Conservation (phyloP, 352 stramenopile genomes). For the Pythium aquatile region DNA sequence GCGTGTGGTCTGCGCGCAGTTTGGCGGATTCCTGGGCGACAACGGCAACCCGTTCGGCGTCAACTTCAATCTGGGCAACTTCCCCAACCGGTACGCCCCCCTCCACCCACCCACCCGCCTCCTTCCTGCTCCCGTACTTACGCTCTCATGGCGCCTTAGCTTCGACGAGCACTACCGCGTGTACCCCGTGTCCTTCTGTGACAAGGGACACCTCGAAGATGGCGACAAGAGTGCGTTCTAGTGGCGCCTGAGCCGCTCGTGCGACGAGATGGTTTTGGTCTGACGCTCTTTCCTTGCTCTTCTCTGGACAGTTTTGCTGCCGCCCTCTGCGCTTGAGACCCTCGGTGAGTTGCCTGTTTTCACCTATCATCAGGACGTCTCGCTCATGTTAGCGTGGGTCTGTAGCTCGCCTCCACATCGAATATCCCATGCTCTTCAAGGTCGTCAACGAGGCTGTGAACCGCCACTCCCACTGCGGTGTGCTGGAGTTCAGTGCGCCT, state of each 20-base stretch:
- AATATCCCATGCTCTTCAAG: conserved; percentile 99
- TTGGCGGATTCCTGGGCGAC: conserved; percentile 69
- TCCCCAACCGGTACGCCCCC: conserved; percentile 54
- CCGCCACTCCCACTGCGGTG: conserved; percentile 95
- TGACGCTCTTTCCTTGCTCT: conserved; percentile 1
- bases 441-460: conserved; percentile 87
- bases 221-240: conserved; percentile 81
- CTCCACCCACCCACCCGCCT: background rate
- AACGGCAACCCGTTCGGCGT: conserved; percentile 75
- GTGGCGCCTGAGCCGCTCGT: background rate
- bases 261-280: background rate
- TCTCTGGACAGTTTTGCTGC: conserved; percentile 86
- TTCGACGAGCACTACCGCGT: conserved; percentile 88
- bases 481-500: conserved; percentile 98
- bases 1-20: conserved; percentile 30
- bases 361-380: background rate
- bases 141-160: conserved; percentile 27
- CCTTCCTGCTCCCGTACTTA: background rate
- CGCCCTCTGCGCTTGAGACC: conserved; percentile 96
- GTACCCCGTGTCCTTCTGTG: conserved; percentile 85
- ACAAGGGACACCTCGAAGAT: conserved; percentile 87
- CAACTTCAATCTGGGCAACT: conserved; percentile 80
- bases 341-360: conserved; percentile 61
- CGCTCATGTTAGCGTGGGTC: conserved; percentile 17
- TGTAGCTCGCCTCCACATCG: conserved; percentile 90